A percentile compares a stretch with the other conserved stretches of the same genome.
These are phyloP conservation scores for Geranomyces variabilis DNA, from an alignment of 192 early-diverging fungal species.

Conservation along the genomic window DNA sequence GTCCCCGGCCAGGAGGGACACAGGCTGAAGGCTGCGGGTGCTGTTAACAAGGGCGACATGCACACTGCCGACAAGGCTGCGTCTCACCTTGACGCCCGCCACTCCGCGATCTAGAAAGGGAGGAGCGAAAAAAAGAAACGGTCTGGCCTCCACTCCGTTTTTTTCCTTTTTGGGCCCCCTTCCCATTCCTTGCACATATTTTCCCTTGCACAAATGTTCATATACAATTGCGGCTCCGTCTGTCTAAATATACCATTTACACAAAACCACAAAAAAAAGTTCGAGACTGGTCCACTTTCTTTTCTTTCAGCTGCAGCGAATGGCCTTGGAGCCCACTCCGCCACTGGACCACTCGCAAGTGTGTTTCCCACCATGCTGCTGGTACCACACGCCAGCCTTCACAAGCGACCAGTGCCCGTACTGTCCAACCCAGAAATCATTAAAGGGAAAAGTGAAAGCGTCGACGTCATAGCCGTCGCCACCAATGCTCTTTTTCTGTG, in stretches of 20 bases:
- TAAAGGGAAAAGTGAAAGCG: background rate
- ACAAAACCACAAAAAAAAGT: too few species aligned
- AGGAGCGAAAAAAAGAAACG: too few species aligned
- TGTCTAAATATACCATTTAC: too few species aligned
- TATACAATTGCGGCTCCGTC: too few species aligned
- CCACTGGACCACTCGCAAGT: background rate
- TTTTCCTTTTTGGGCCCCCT: too few species aligned
- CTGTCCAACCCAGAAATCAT: background rate
- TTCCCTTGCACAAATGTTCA: too few species aligned
- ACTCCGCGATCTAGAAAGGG: too few species aligned
- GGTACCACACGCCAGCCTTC: background rate
- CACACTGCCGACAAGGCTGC: conserved; percentile 31
- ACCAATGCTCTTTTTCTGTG: background rate
- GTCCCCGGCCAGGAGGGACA: conserved; percentile 27
- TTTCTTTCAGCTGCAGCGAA: too few species aligned
- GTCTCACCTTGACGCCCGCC: conserved; percentile 8
- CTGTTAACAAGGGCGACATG: conserved; percentile 30
- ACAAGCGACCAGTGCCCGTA: background rate
- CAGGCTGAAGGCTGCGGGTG: conserved; percentile 26
- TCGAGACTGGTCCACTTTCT: too few species aligned
- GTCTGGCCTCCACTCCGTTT: too few species aligned
- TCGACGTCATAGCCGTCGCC: background rate
- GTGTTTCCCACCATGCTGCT: background rate
- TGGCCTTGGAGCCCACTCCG: too few species aligned
- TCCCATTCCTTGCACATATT: too few species aligned